phyloP scores from a whole-genome alignment of 2,329 filamentous ascomycete species.

The Claviceps arundinis region DNA sequence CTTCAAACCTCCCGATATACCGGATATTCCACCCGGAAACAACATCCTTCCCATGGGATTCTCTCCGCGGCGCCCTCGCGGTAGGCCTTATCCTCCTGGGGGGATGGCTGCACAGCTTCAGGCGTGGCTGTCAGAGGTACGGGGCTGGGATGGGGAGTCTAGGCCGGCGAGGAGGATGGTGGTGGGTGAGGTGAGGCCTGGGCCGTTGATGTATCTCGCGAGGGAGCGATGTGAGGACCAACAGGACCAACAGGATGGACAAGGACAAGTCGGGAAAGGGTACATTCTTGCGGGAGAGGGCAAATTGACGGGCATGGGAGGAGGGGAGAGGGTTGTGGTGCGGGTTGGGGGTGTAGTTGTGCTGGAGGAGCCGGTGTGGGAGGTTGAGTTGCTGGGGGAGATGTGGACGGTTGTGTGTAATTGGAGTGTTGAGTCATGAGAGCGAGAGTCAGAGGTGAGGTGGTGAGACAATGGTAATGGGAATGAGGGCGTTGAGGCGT shows the following conservation, averaged over 20 bases:
- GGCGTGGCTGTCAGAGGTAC: conserved; percentile 27
- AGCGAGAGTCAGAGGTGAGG: too few species aligned
- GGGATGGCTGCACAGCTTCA: conserved; percentile 27
- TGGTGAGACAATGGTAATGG: too few species aligned
- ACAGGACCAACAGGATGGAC: neutral
- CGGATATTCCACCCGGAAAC: conserved; percentile 7
- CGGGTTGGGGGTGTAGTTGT: conserved; percentile 18
- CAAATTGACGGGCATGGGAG: conserved; percentile 21
- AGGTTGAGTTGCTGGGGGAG: conserved; percentile 20
- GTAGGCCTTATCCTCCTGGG: conserved; percentile 21
- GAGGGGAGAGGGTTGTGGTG: conserved; percentile 15
- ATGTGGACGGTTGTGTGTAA: conserved; percentile 26
- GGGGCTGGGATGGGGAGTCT: conserved; percentile 17
- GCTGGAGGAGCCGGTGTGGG: conserved; percentile 25
- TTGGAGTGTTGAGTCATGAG: conserved; percentile 14
- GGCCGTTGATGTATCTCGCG: conserved; percentile 23
- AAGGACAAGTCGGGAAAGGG: conserved; percentile 7
- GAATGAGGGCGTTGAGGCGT: too few species aligned
- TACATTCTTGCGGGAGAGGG: conserved; percentile 26
- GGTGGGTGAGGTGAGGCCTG: conserved; percentile 18
- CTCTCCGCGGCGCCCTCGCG: conserved; percentile 24
- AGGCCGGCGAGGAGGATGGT: conserved; percentile 10
- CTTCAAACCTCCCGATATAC: conserved; percentile 21
- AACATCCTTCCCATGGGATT: conserved; percentile 16
- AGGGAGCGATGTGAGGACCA: conserved; percentile 9